Base-by-base conservation (phyloP, 2,329 filamentous ascomycete species). In the Sphaerulina vaccinii region DNA sequence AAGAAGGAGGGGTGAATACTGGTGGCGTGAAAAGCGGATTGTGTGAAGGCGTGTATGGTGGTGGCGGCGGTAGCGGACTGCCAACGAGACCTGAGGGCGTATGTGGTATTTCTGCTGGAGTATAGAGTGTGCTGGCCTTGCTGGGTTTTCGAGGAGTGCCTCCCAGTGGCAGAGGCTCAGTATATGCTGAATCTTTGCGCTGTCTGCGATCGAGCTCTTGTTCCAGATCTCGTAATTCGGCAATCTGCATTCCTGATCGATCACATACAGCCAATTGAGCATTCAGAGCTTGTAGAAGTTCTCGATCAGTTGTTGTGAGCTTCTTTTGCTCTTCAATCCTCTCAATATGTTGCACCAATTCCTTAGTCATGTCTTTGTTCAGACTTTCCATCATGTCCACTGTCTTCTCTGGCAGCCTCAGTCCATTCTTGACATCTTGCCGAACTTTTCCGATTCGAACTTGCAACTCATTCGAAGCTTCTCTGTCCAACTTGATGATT, bases 241-340 rank as follows among this genome's bases (percentile, higher is more conserved):
- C 52, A 2, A 62, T 45, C 24, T 55, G 46, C 59, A 60, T 60
- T 8, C 49, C 49, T 29, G 57, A 57, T 38, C 49, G 39, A 44
- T 64, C 62, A 32, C 59, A 63, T 3, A 59, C 56, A 1, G 52
- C 55, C 24, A 61, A 47, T 16, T 60, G 52, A 15, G 56, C 57
- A 33, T 60, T 61, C 33, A 65, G 46, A 5, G 54, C 59, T 44
- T 63, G 62, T 29, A 63, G 42, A 43, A 58, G 53, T 33, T 62
- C 59, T 11, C 58, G 61, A 36, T 64, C 62, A 1, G 49, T 57
- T 3, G 58, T 44, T 1, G 51, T 59, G 9, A 57, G 41, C 2
- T 23, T 23, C 9, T 49, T 49, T 23, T 52, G 47, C 3, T 40
- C 51, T 44, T 64, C 58, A 45, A 65, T 62, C 19, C 54, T 39